Conservation (phyloP, 768 basidiomycete genomes). For the Boletus sensibilis region DNA sequence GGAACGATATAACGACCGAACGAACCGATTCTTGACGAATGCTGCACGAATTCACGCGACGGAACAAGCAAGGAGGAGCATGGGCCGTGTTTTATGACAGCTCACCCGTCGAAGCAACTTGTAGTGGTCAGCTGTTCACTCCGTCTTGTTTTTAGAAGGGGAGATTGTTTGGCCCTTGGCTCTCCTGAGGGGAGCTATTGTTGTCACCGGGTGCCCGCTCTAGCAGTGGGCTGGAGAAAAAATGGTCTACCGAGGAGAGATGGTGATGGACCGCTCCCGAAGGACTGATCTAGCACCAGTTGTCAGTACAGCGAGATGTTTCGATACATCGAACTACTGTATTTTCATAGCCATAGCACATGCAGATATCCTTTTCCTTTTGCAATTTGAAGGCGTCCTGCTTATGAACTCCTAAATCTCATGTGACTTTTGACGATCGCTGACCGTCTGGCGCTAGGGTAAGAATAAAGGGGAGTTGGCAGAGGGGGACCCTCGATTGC, state of each 20-base stretch:
- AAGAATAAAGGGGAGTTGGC: not conserved
- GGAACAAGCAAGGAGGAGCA: slow-evolving; percentile 27
- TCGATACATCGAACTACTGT: slow-evolving; percentile 19
- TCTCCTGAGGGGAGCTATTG: slow-evolving; percentile 26
- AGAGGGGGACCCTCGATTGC: slow-evolving; percentile 19
- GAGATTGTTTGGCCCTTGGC: slow-evolving; percentile 11
- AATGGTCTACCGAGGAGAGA: slow-evolving; percentile 19
- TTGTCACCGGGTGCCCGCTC: slow-evolving; percentile 30
- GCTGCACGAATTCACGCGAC: slow-evolving; percentile 30
- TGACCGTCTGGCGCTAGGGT: slow-evolving; percentile 18
- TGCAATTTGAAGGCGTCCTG: slow-evolving; percentile 12
- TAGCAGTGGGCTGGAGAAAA: slow-evolving; percentile 33
- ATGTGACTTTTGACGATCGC: not conserved
- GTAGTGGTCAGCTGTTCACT: slow-evolving; percentile 9
- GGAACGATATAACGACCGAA: slow-evolving; percentile 34
- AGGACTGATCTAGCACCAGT: slow-evolving; percentile 29
- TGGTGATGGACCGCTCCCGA: slow-evolving; percentile 28
- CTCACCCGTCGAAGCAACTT: slow-evolving; percentile 19
- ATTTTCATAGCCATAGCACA: slow-evolving; percentile 26
- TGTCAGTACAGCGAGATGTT: slow-evolving; percentile 19
- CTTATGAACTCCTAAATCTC: not conserved
- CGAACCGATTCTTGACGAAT: slow-evolving; percentile 39
- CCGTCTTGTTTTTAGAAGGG: slow-evolving; percentile 12
- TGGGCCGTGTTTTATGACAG: slow-evolving; percentile 19
- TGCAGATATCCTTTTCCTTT: slow-evolving; percentile 12